Conservation (phyloP, 306 rosid genomes). For the Lathyrus oleraceus region DNA sequence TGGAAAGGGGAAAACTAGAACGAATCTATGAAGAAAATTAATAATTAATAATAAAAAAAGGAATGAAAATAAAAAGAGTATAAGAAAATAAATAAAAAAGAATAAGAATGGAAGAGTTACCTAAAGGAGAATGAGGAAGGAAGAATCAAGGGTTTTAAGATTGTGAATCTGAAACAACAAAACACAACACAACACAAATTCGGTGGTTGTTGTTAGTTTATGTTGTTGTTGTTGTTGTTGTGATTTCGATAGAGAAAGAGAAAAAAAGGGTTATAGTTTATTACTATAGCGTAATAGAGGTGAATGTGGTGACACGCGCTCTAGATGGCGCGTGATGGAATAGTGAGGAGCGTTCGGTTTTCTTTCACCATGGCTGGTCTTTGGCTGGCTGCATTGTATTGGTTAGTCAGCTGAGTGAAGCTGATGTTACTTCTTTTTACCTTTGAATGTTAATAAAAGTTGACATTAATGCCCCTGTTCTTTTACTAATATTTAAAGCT, state of each 20-base stretch:
- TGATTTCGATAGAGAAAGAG: conserved; percentile 26
- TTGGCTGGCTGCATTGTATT: conserved; percentile 18
- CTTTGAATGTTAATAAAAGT: background rate
- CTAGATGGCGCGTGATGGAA: background rate
- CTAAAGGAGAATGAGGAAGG: conserved; percentile 26
- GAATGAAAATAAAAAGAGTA: background rate
- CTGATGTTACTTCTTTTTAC: background rate
- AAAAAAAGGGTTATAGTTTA: background rate
- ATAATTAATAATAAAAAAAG: too few relatives aligned
- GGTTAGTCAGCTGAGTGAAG: conserved; percentile 13
- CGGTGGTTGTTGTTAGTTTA: conserved; percentile 33
- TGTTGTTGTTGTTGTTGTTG: conserved; percentile 15
- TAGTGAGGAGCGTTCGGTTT: background rate
- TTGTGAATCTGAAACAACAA: conserved; percentile 14
- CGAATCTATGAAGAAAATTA: conserved; percentile 41
- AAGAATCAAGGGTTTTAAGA: conserved; percentile 33
- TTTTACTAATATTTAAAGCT: background rate
- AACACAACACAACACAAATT: conserved; percentile 5
- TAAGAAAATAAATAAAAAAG: background rate
- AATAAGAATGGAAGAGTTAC: background rate
- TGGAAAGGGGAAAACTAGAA: conserved; percentile 32
- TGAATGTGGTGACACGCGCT: conserved; percentile 4
- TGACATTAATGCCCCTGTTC: background rate
- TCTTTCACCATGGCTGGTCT: background rate
- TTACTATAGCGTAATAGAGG: background rate